Base-by-base conservation (phyloP, 208 protist genomes). In the Trypanosoma theileri region DNA sequence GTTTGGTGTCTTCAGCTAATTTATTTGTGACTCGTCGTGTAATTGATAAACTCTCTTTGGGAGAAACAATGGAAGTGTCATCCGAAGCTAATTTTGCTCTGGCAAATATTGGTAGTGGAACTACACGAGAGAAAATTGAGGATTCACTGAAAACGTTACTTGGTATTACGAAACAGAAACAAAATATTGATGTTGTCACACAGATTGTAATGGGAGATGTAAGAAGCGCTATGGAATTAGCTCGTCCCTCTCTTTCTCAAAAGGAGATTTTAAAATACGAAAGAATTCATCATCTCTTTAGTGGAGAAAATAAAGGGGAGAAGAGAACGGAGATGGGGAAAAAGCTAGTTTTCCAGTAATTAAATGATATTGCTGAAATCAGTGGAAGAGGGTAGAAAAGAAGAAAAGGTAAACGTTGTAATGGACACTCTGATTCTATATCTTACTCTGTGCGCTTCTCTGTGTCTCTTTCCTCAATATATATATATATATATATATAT, bases 1-100 rank as follows among this genome's bases (percentile, higher is more conserved):
- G 86, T 24, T 71, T 93, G 56, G 86, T 92, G 31, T 86, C 91
- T 42, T 90, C 84, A 4, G 91, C 91, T 16, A 88, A 81, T 73
- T 80, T 83, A 54, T 57, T 81, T 21, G 82, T 89, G 51, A 88
- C 67, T 72, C 81, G 86, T 75, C 89, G 85, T 52, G 75, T 90
- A n/a, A 86, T 95, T 71, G 81, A 89, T 28, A 42, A 42, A 6
- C 62, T 90, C 22, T 57, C 56, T 16, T 31, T 22, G 51, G 65
- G 58, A 44, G 42, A 53, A 19, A 51, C 67, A 40, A 11, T 22
- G 9, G 60, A 57, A 31, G 55, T 46, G n/a, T 26, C 54, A 28
- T 48, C 14, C 9, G 68, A 75, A 22, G 59, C 68, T 35, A 55
- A 61, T 66, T 94, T 85, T 66, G 60, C 80, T 46, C 82, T 92